These are phyloP conservation scores for Domatiomyces catenatus DNA, from an alignment of 2,329 filamentous ascomycete species.

Conservation along the genomic window DNA sequence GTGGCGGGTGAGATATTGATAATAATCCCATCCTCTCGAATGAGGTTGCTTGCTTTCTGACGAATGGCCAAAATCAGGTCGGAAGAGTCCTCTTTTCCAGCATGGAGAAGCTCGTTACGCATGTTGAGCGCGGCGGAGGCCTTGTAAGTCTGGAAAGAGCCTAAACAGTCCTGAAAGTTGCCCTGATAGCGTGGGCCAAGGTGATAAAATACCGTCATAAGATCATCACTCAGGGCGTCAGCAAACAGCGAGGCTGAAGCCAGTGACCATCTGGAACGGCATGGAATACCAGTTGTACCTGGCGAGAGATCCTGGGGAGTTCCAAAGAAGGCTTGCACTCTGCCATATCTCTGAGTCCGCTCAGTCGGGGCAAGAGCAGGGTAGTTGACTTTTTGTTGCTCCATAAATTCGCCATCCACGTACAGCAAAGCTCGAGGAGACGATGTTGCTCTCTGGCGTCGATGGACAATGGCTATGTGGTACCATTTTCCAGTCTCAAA, in stretches of 20 bases:
- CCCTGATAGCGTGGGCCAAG: conserved; percentile 83
- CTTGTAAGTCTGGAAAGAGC: conserved; percentile 89
- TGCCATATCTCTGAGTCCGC: conserved; percentile 33
- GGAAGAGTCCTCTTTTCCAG: conserved; percentile 76
- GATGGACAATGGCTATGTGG: conserved; percentile 79
- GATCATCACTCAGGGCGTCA: conserved; percentile 75
- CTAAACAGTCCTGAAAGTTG: conserved; percentile 91
- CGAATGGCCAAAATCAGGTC: conserved; percentile 83
- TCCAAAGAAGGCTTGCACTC: conserved; percentile 82
- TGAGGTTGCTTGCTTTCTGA: conserved; percentile 63
- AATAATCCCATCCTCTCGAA: conserved; percentile 67
- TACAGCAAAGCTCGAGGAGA: conserved; percentile 75
- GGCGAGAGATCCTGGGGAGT: conserved; percentile 73
- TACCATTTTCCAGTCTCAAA: conserved; percentile 78
- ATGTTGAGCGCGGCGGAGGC: conserved; percentile 82
- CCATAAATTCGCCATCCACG: conserved; percentile 82
- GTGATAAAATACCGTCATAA: conserved; percentile 77
- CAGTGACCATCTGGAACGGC: conserved; percentile 72
- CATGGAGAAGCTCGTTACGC: conserved; percentile 78
- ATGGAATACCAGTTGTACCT: conserved; percentile 54
- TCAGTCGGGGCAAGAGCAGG: conserved; percentile 57
- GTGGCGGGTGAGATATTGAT: conserved; percentile 70
- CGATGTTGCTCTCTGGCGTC: conserved; percentile 56
- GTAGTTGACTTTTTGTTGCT: conserved; percentile 81
- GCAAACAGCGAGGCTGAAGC: conserved; percentile 81